Base-by-base conservation (phyloP, 192 early-diverging fungal species). In the Coemansia sp. region DNA sequence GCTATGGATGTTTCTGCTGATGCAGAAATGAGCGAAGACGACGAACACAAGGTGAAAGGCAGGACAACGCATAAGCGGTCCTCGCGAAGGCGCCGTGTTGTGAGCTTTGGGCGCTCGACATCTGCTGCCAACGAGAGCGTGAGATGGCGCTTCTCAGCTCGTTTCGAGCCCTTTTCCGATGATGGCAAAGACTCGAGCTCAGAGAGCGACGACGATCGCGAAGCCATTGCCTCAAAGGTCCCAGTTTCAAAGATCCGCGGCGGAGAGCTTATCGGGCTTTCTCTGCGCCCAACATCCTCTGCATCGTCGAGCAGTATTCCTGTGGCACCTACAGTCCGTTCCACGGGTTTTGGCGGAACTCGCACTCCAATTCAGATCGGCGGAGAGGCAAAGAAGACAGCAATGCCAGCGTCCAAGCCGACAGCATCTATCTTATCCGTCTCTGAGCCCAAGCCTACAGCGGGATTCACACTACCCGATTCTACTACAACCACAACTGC, bases 211-310 rank as follows among this genome's bases (percentile, higher is more conserved):
- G 70, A 75, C 28, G 78, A 81, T 42, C 78, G 78, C 39, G 72
- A 72, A 21, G 78, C 78, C 18, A 40, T 81, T 31, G 57, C 78
- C 0, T 62, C 78, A 20, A 81, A 81, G 57, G 78, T 81, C 30
- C 78, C 78, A 7, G 46, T 59, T 26, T 48, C 62, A 21, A 75
- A 69, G 60, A 81, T 81, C 40, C 72, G 78, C 13, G 78, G 78
- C 29, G 78, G 78, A 23, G 78, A 81, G 63, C 69, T 81, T 12
- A 75, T 81, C 25, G 78, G 78, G 1, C 65, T 81, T 25, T 81
- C 78, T 1, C 56, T 75, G 49, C 78, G 63, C 13, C 64, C 66
- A 10, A 71, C 68, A 25, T 71, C 66, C 15, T 23, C 64, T 9
- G 37, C 55, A 18, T 67, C 72, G 9, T 33, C 64, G 0, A 48